Percentiles rank a stretch among this genome's conserved stretches.
Conservation (phyloP, 1,139 yeast genomes). For the Blastobotrys aristatus region DNA sequence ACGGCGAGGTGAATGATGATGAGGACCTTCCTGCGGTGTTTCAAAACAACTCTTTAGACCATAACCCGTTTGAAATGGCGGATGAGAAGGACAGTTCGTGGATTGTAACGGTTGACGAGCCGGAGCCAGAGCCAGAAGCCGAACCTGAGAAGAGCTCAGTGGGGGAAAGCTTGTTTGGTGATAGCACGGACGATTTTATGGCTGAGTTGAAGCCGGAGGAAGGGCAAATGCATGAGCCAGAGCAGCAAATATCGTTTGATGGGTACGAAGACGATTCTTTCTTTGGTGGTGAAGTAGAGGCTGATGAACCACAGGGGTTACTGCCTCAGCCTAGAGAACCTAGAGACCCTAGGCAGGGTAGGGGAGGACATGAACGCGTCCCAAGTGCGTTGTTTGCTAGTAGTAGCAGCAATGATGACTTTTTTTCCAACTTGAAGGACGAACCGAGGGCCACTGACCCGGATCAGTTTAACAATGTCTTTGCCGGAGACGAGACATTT, state of each 20-base stretch:
- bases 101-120: conserved; percentile 7
- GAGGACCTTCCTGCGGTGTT: not conserved
- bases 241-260: not conserved
- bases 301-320: too few relatives aligned
- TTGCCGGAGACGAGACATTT: conserved; percentile 3
- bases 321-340: too few relatives aligned
- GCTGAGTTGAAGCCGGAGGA: not conserved
- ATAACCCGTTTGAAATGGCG: conserved; percentile 17
- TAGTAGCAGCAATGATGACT: conserved; percentile 17
- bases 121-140: not conserved
- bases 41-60: conserved; percentile 6
- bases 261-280: not conserved
- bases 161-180: not conserved
- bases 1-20: not conserved
- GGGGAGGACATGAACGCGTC: conserved; percentile 17
- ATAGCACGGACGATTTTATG: conserved; percentile 11
- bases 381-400: conserved; percentile 21
- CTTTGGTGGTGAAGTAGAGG: too few relatives aligned
- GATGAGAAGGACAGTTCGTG: conserved; percentile 11
- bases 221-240: conserved; percentile 7
- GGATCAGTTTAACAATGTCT: not conserved
- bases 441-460: not conserved
- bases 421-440: conserved; percentile 16
- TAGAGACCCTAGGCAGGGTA: too few relatives aligned
- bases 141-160: not conserved